Base-by-base conservation (phyloP, 192 early-diverging fungal genomes). In the Phycomyces blakesleeanus region DNA sequence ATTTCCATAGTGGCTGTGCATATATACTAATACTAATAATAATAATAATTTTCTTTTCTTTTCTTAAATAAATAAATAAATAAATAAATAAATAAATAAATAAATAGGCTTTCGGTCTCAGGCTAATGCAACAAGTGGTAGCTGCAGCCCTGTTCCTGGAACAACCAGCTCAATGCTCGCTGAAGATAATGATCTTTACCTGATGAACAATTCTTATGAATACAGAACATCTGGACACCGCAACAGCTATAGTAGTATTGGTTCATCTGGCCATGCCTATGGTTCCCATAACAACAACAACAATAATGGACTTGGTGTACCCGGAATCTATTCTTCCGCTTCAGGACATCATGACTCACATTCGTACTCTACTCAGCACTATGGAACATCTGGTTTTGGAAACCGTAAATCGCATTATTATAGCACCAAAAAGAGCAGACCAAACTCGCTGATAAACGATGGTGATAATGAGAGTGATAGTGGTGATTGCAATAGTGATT, bases 151-250 rank as follows among this genome's bases (percentile, higher is more conserved):
- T 12, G 67, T 69, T 4, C 67, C 53, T 51, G 55, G 55, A 2
- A 24, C 53, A 1, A 18, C 62, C 25, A 29, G 59, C 2, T 52
- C 67, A 5, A 42, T 41, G 10, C 22, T n/a, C 15, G 20, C 42
- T 15, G 59, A 67, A 54, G 58, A 69, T 5, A 55, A 56, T 25
- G 60, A 69, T 24, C 21, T 63, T 20, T 69, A 69, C 24, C 42
- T 69, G 18, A 29, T 69, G 29, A 69, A 69, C 20, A 62, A 61
- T 24, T 29, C 67, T 18, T 69, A 57, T 51, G 67, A 69, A 37
- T 69, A 69, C 24, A 59, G 60, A n/a, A 41, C 47, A 39, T 21
- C 34, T 34, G 15, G 16, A 11, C 38, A 55, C 18, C 15, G 26
- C 0, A 41, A 6, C 39, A 41, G 34, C 34, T 27, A 29, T 29